These are phyloP conservation scores for Sphenostylis stenocarpa DNA, from an alignment of 306 rosid genomes.

Conservation along the genomic window DNA sequence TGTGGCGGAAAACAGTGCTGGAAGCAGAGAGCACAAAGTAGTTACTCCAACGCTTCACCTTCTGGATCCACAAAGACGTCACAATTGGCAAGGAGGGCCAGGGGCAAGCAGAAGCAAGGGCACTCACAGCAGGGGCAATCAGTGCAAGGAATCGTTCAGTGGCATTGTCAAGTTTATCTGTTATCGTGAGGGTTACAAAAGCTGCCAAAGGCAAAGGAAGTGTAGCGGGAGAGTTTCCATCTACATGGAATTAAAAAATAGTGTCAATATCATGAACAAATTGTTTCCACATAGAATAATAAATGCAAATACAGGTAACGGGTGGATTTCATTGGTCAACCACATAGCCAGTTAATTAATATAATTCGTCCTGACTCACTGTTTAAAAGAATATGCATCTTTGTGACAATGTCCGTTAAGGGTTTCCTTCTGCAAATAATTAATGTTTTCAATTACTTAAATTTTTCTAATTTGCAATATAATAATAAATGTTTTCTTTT, in stretches of 20 bases:
- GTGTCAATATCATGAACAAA: slow-evolving; percentile 32
- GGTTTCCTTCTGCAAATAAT: neutral
- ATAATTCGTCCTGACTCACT: slow-evolving; percentile 3
- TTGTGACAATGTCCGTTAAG: neutral
- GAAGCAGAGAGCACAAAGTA: slow-evolving; percentile 74
- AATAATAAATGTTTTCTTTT: neutral
- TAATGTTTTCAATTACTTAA: neutral
- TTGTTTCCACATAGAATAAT: slow-evolving; percentile 2
- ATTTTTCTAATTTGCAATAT: neutral
- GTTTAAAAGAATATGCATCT: neutral
- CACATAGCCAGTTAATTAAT: neutral
- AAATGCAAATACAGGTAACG: neutral
- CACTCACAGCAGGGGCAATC: slow-evolving; percentile 65
- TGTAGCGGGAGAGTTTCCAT: slow-evolving; percentile 67
- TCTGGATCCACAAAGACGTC: slow-evolving; percentile 82
- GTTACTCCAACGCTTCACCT: slow-evolving; percentile 86
- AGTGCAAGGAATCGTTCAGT: slow-evolving; percentile 61
- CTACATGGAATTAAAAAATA: slow-evolving; percentile 42
- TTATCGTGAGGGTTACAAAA: slow-evolving; percentile 75
- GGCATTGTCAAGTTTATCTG: slow-evolving; percentile 77
- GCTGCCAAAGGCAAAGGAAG: slow-evolving; percentile 99
- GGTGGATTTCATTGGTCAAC: slow-evolving; percentile 14
- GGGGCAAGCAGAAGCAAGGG: slow-evolving; percentile 80
- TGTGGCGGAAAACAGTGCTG: slow-evolving; percentile 82
- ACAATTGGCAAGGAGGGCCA: slow-evolving; percentile 90